phyloP scores from a whole-genome alignment of 2,329 filamentous ascomycete genomes.

The Cordyceps cicadae region DNA sequence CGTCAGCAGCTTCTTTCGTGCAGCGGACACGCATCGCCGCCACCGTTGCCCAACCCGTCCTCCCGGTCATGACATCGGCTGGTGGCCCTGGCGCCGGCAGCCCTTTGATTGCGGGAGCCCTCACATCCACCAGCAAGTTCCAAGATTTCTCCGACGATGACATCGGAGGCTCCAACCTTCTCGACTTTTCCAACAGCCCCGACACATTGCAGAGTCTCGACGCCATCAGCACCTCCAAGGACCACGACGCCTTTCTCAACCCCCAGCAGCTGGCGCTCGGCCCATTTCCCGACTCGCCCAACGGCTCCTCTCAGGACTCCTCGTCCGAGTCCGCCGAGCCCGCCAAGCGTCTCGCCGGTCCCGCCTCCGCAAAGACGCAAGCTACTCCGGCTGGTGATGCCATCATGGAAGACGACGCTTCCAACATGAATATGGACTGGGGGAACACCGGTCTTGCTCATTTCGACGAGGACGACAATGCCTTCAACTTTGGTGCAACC shows the following conservation, averaged over 20 bases:
- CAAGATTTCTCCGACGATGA: constrained; percentile 32
- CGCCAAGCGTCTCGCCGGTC: constrained; percentile 38
- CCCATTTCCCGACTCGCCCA: constrained; percentile 34
- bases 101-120: constrained; percentile 31
- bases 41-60: constrained; percentile 9
- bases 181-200: constrained; percentile 30
- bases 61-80: constrained; percentile 29
- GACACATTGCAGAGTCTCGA: constrained; percentile 29
- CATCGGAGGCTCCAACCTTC: constrained; percentile 23
- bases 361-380: constrained; percentile 31
- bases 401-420: constrained; percentile 34
- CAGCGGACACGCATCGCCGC: constrained; percentile 15
- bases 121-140: constrained; percentile 29
- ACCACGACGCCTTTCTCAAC: constrained; percentile 25
- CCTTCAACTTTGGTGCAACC: constrained; percentile 27
- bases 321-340: constrained; percentile 44
- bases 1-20: background rate
- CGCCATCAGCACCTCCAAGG: constrained; percentile 20
- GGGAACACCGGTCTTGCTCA: constrained; percentile 24
- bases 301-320: constrained; percentile 39
- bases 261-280: constrained; percentile 28
- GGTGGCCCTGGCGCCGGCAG: constrained; percentile 25
- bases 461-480: constrained; percentile 31
- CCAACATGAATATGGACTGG: constrained; percentile 36
- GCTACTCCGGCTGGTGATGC: constrained; percentile 31